Base-by-base conservation (phyloP, 2,329 filamentous ascomycete genomes). In the Tolypocladium sp. region DNA sequence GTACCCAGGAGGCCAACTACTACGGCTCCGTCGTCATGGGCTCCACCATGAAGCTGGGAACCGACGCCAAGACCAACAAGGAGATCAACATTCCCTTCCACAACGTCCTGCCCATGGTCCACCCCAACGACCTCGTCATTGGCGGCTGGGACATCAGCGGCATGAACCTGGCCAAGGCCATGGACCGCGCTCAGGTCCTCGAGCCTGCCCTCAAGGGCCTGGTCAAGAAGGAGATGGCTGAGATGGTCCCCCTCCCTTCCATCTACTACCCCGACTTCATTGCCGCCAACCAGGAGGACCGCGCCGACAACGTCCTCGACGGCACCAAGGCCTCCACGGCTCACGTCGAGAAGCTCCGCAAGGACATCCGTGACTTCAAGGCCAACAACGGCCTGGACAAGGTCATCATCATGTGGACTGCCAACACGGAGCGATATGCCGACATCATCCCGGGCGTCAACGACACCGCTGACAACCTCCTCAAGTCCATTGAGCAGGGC, bases 241-340 rank as follows among this genome's bases (percentile, higher is more conserved):
- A 81, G 67, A 90, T 97, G 86, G 87, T 88, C 67, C 94, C 94
- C 37, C 84, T 97, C 63, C 93, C 92, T 30, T 93, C 90, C 76
- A 89, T 97, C 77, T 99, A 99, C 84, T 99, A 99, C 76, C 94
- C 94, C 1, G 94, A 97, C 77, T 99, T 99, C 81, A 99, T 99
- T 71, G 94, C 94, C 65, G 90, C 94, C 73, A 99, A 99, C 80
- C 94, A 99, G 79, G 92, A 94, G 75, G 92, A 92, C 71, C 90
- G 94, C 70, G 94, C 93, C 65, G 92, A 99, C 78, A 97, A 99
- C 70, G 70, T 96, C 63, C 75, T 97, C 55, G 79, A 89, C 63
- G 94, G 94, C 57, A 83, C 81, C 75, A 95, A 94, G 79, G 92
- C 92, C 64, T 91, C 81, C 74, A 87, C 79, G 76, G 91, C 86